phyloP scores from a whole-genome alignment of 768 basidiomycete species.

The Dioszegia crocea region DNA sequence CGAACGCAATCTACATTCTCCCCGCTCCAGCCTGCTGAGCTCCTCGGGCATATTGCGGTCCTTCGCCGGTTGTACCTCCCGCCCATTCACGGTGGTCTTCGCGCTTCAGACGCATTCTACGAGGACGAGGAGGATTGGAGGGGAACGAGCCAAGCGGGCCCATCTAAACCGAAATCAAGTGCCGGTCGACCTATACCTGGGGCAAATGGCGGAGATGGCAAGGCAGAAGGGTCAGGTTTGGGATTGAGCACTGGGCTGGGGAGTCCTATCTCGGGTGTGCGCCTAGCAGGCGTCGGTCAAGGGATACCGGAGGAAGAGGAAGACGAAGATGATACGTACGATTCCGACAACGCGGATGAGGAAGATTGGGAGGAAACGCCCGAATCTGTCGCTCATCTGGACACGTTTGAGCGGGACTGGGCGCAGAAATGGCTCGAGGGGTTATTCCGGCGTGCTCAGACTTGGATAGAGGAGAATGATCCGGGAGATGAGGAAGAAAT shows the following conservation, averaged over 20 bases:
- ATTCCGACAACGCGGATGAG: too few relatives aligned
- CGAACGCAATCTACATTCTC: conserved; percentile 32
- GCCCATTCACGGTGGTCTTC: conserved; percentile 41
- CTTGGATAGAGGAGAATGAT: conserved; percentile 34
- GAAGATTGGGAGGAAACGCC: conserved; percentile 1
- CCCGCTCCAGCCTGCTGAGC: conserved; percentile 18
- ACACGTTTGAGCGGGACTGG: conserved; percentile 48
- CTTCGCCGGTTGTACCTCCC: conserved; percentile 38
- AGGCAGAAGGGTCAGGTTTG: neutral
- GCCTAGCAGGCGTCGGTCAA: too few relatives aligned
- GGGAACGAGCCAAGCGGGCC: neutral
- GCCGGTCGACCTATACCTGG: too few relatives aligned
- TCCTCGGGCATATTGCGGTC: conserved; percentile 34
- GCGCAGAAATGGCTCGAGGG: conserved; percentile 47
- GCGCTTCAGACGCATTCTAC: conserved; percentile 9
- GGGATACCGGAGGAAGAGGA: too few relatives aligned
- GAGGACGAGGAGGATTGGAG: conserved; percentile 12
- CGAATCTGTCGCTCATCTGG: conserved; percentile 24
- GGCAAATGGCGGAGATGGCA: neutral
- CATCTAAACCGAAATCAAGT: neutral
- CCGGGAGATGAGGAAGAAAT: conserved; percentile 20
- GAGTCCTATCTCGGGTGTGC: too few relatives aligned
- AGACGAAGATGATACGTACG: conserved; percentile 8
- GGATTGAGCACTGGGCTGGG: neutral
- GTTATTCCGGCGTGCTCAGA: conserved; percentile 39